Percentiles rank a stretch among this genome's conserved stretches.
Conservation (phyloP, 331 rosid species). For the Rosa hybrid region DNA sequence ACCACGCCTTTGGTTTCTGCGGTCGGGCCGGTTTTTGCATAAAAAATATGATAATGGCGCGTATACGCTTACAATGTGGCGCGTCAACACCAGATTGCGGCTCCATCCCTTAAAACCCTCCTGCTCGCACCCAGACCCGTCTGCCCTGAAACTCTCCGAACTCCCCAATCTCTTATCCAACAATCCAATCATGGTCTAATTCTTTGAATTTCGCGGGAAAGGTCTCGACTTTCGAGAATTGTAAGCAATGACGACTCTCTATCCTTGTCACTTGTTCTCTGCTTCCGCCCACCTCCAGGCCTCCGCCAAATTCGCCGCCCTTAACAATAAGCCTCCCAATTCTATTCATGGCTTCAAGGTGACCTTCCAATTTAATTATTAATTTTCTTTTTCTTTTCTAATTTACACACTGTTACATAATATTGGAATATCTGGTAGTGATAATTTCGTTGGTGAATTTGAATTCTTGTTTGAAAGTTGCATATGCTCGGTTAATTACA, state of each 20-base stretch:
- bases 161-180: slow-evolving; percentile 25
- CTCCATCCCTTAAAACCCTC: slow-evolving; percentile 10
- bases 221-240: background rate
- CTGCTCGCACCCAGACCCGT: too few relatives aligned
- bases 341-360: slow-evolving; percentile 34
- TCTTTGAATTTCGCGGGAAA: background rate
- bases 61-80: background rate
- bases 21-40: too few relatives aligned
- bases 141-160: slow-evolving; percentile 1
- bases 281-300: slow-evolving; percentile 45
- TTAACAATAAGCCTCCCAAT: slow-evolving; percentile 25
- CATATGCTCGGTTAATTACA: background rate
- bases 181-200: background rate
- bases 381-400: too few relatives aligned
- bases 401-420: background rate
- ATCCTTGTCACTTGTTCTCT: slow-evolving; percentile 51
- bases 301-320: slow-evolving; percentile 30
- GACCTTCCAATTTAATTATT: background rate
- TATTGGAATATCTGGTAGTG: background rate
- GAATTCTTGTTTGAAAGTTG: background rate
- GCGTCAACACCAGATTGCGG: slow-evolving; percentile 5
- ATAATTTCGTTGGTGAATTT: background rate
- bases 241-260: slow-evolving; percentile 46
- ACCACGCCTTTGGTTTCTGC: too few relatives aligned
- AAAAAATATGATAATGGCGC: too few relatives aligned